A percentile compares a stretch with the other conserved stretches of the same genome.
phyloP scores from a whole-genome alignment of 2,329 filamentous ascomycete genomes.

The Fusarium sp. region DNA sequence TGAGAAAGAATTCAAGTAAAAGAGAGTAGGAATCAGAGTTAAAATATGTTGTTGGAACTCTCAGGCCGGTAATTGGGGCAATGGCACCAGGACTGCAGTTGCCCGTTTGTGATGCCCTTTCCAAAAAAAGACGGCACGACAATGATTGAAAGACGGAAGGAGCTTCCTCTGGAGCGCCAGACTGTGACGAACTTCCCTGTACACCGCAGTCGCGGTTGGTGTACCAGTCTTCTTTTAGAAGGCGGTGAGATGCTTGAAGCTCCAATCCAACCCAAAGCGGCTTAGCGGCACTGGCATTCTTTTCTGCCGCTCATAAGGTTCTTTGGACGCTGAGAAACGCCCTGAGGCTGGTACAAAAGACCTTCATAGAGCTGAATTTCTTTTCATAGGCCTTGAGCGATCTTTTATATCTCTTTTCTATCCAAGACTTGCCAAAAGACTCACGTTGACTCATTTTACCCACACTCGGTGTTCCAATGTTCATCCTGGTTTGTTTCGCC shows the following conservation, averaged over 20 bases:
- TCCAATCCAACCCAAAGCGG: neutral
- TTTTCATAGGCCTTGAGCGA: neutral
- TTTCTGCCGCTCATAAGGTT: constrained; percentile 37
- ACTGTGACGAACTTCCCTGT: constrained; percentile 30
- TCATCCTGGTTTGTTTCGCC: constrained; percentile 56
- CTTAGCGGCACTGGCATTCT: constrained; percentile 19
- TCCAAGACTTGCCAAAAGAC: neutral
- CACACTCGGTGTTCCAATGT: constrained; percentile 50
- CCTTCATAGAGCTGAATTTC: neutral
- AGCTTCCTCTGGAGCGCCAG: constrained; percentile 9
- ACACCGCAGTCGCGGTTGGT: constrained; percentile 8
- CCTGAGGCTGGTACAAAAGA: neutral
- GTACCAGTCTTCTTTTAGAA: neutral
- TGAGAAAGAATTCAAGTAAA: neutral
- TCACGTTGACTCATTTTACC: no score
- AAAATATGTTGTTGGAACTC: neutral
- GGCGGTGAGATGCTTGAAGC: neutral
- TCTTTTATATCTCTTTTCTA: neutral
- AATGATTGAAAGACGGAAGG: constrained; percentile 20
- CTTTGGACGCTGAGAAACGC: constrained; percentile 1
- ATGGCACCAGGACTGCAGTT: neutral
- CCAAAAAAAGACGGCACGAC: constrained; percentile 26
- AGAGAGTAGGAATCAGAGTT: neutral
- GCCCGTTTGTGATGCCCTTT: constrained; percentile 4
- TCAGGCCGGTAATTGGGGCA: neutral